Evolutionary conservation across 345 rosid species (phyloP), one percentile per base, ranked within the genome.

Genomic region (Hibiscus mutabilis): DNA sequence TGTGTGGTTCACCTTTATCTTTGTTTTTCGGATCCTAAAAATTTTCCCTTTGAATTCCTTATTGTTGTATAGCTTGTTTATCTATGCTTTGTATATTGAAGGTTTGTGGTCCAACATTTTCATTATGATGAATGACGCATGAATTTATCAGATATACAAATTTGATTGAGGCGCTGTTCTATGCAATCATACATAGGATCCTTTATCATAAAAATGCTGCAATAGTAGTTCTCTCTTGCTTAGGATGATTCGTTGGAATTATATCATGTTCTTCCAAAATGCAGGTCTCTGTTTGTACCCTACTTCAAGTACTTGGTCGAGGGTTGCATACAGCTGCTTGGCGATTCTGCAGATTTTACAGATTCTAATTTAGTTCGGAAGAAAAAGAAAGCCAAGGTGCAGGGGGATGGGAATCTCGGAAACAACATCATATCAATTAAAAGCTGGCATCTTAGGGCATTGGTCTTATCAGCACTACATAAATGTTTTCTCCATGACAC

Each of bases 261-360:
- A n/a, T 13, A 53, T 52, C 13, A 3, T 58, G 57, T 27, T 25
- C 57, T 47, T 25, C 16, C 70, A 16, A 66, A 40, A 66, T 83
- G 84, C 88, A 95, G 99, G 82, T 90, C 96, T 22, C 81, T 95
- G 46, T 92, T 92, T 78, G 98, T 95, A 51, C 97, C 96, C 19
- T 95, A 92, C 78, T 92, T 92, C 82, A 92, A 92, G 77, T 86
- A 83, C 75, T 35, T 95, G 78, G 87, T 88, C 46, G 95, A 88
- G 74, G 83, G 83, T 69, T 87, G 87, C 69, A 79, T 86, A 60
- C 77, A 73, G 33, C 85, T 86, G 78, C 99, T 95, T 78, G 73
- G 81, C 74, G 84, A 74, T 75, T 60, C 77, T 13, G 84, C 60
- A 51, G 84, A 72, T 66, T 68, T 49, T 15, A 67, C 67, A 65